Evolutionary conservation across 805 yeast genomes (phyloP).

Genomic region (Candida parachauliodes): DNA sequence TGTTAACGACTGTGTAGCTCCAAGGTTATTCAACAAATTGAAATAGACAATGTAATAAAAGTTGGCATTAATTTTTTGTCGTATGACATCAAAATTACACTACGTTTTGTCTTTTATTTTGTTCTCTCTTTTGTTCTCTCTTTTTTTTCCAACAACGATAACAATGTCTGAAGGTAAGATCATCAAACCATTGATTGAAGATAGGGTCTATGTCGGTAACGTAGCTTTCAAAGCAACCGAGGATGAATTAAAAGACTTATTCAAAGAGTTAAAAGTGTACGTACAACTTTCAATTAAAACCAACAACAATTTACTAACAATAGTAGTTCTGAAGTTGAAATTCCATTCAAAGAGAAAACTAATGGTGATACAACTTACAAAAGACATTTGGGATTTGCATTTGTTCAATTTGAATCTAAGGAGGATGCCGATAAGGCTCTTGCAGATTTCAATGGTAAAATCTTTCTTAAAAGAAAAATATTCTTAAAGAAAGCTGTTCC

Average conservation of each 20-base stretch:
- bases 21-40: slow-evolving; percentile 81
- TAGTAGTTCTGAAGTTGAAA: slow-evolving; percentile 41
- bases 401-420: slow-evolving; percentile 48
- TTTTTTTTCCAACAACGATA: slow-evolving; percentile 3
- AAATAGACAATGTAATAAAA: slow-evolving; percentile 45
- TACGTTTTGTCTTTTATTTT: too few relatives aligned
- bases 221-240: slow-evolving; percentile 41
- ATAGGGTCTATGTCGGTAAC: slow-evolving; percentile 44
- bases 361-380: slow-evolving; percentile 33
- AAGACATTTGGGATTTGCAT: slow-evolving; percentile 56
- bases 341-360: slow-evolving; percentile 44
- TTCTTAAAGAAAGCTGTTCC: slow-evolving; percentile 54
- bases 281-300: slow-evolving; percentile 12
- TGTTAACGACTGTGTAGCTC: slow-evolving; percentile 86
- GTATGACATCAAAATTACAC: slow-evolving; percentile 2
- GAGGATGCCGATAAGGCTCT: slow-evolving; percentile 45
- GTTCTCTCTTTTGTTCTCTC: not conserved
- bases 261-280: slow-evolving; percentile 43
- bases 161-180: slow-evolving; percentile 8
- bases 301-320: not conserved
- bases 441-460: slow-evolving; percentile 36
- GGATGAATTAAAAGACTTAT: slow-evolving; percentile 45
- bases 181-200: slow-evolving; percentile 32
- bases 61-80: not conserved
- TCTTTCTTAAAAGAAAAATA: slow-evolving; percentile 45